Percentiles rank a stretch among this genome's conserved stretches.
These are phyloP conservation scores for Nitzschia putrida DNA, from an alignment of 108 stramenopile species.

Conservation along the genomic window DNA sequence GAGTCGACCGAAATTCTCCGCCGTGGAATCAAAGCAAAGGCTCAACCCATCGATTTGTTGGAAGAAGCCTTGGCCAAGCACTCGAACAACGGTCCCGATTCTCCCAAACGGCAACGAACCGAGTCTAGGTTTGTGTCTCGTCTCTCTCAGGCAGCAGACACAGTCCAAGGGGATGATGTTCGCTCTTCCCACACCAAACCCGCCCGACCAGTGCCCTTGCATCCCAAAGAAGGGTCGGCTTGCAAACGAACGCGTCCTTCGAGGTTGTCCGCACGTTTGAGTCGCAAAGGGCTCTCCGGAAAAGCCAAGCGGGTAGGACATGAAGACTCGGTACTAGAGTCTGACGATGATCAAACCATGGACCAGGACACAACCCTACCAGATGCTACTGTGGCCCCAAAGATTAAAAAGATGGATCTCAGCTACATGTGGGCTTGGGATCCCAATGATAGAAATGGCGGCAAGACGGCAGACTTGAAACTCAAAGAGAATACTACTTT, in stretches of 20 bases:
- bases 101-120: constrained; percentile 17
- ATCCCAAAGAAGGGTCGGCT: not conserved
- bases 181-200: not conserved
- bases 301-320: constrained; percentile 43
- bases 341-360: constrained; percentile 19
- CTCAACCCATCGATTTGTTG: constrained; percentile 29
- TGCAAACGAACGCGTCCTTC: not conserved
- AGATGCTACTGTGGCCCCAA: constrained; percentile 35
- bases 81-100: constrained; percentile 3
- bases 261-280: constrained; percentile 9
- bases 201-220: not conserved
- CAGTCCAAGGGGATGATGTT: not conserved
- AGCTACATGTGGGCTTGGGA: constrained; percentile 90
- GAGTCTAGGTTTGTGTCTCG: constrained; percentile 4
- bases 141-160: not conserved
- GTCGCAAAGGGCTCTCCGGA: constrained; percentile 36
- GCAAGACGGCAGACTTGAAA: constrained; percentile 16
- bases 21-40: constrained; percentile 39
- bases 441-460: constrained; percentile 35
- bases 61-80: constrained; percentile 13
- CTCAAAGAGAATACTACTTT: not conserved
- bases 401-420: constrained; percentile 69
- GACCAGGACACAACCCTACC: not conserved
- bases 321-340: constrained; percentile 29
- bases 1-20: constrained; percentile 25